Percentiles rank a stretch among this genome's conserved stretches.
phyloP scores from a whole-genome alignment of 768 basidiomycete species.

The Paxillus rubicundulus region DNA sequence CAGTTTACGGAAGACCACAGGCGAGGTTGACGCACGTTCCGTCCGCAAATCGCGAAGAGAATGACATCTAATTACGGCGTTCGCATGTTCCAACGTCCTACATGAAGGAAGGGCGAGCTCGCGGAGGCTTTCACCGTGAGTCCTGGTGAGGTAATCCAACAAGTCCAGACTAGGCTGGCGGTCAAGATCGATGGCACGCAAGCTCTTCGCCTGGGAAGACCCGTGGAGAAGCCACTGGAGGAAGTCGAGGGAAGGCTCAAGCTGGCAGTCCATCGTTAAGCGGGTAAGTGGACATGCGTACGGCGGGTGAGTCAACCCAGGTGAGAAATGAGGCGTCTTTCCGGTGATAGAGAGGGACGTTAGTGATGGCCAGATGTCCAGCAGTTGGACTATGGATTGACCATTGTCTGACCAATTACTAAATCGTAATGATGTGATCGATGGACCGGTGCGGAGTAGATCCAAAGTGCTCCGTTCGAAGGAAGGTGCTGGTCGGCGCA shows the following conservation, averaged over 20 bases:
- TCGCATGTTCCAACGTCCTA: constrained; percentile 44
- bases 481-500: constrained; percentile 49
- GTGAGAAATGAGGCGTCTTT: constrained; percentile 49
- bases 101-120: constrained; percentile 60
- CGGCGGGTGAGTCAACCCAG: constrained; percentile 37
- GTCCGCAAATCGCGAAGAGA: constrained; percentile 53
- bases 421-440: constrained; percentile 52
- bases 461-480: constrained; percentile 53
- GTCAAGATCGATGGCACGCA: constrained; percentile 55
- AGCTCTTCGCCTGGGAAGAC: constrained; percentile 41
- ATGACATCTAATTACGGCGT: constrained; percentile 45
- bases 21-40: constrained; percentile 50
- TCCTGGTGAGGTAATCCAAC: constrained; percentile 52
- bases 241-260: constrained; percentile 59
- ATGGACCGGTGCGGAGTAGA: constrained; percentile 53
- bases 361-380: constrained; percentile 61
- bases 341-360: constrained; percentile 57
- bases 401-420: constrained; percentile 71
- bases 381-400: constrained; percentile 55
- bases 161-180: constrained; percentile 56
- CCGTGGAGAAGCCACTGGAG: constrained; percentile 68
- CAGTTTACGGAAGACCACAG: constrained; percentile 45
- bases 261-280: constrained; percentile 65
- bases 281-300: constrained; percentile 47
- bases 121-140: constrained; percentile 48